These are phyloP conservation scores for Cystobasidium sp. DNA, from an alignment of 1,284 basidiomycete species.

Conservation along the genomic window DNA sequence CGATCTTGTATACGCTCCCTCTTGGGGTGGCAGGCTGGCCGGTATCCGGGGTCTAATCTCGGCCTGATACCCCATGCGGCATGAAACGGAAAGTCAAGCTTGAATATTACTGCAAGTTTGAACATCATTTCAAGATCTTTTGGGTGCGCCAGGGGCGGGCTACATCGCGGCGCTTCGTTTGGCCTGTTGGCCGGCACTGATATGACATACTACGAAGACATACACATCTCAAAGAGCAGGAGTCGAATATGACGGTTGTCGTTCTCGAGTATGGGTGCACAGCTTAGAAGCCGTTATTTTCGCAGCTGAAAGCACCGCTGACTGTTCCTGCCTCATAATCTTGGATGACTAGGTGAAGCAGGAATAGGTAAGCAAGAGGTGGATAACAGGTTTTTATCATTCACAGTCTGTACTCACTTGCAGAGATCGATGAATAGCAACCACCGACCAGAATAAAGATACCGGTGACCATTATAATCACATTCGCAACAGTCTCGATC, in stretches of 20 bases:
- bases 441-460: conserved; percentile 37
- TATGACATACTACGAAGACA: too few species aligned
- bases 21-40: conserved; percentile 16
- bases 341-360: conserved; percentile 7
- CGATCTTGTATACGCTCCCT: conserved; percentile 28
- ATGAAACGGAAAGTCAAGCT: too few species aligned
- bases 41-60: conserved; percentile 10
- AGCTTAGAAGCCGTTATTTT: conserved; percentile 37
- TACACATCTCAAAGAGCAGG: too few species aligned
- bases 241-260: neutral
- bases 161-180: too few species aligned
- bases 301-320: conserved; percentile 41
- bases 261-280: neutral
- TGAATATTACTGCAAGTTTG: too few species aligned
- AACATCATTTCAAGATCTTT: too few species aligned
- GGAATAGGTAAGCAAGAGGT: neutral
- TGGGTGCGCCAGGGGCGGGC: too few species aligned
- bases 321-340: conserved; percentile 35
- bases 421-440: conserved; percentile 27
- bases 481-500: conserved; percentile 27
- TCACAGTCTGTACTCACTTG: conserved; percentile 19
- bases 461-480: conserved; percentile 23
- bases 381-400: neutral
- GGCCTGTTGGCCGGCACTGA: too few species aligned
- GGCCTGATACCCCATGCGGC: neutral